Evolutionary conservation across 1,139 yeast genomes (phyloP).

Genomic region (Taiozyma sp.): DNA sequence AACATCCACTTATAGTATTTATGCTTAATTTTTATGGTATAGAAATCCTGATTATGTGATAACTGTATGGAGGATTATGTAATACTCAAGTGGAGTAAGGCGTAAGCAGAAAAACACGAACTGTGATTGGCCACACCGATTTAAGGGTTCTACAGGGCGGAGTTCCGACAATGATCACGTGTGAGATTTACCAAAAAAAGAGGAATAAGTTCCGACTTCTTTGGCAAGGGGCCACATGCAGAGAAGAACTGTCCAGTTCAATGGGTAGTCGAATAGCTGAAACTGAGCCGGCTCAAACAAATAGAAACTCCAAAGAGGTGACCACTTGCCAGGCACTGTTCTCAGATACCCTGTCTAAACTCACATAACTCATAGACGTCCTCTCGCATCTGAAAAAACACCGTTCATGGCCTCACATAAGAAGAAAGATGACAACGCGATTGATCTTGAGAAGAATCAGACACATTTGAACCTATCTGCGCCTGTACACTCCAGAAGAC

Average conservation of each 20-base stretch:
- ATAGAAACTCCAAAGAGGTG: neutral
- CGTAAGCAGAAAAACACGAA: conserved; percentile 6
- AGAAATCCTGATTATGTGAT: neutral
- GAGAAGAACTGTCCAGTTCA: neutral
- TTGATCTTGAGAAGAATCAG: conserved; percentile 18
- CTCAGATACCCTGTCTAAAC: neutral
- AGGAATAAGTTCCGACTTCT: too few species aligned
- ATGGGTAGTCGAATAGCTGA: neutral
- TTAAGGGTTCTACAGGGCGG: neutral
- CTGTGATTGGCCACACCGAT: conserved; percentile 6
- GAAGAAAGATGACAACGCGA: neutral
- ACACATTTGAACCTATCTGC: neutral
- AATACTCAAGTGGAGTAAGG: neutral
- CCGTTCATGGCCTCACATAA: neutral
- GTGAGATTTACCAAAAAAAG: neutral
- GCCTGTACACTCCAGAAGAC: conserved; percentile 3
- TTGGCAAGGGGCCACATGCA: neutral
- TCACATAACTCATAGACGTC: neutral
- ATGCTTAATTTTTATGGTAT: neutral
- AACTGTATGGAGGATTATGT: neutral
- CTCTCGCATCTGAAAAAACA: neutral
- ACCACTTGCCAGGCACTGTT: neutral
- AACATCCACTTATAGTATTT: neutral
- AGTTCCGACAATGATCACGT: neutral
- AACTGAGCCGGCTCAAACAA: neutral